Evolutionary conservation across 202 grass and related monocot species (phyloP), one percentile per base, ranked within the genome.

Genomic region (Eragrostis tef): DNA sequence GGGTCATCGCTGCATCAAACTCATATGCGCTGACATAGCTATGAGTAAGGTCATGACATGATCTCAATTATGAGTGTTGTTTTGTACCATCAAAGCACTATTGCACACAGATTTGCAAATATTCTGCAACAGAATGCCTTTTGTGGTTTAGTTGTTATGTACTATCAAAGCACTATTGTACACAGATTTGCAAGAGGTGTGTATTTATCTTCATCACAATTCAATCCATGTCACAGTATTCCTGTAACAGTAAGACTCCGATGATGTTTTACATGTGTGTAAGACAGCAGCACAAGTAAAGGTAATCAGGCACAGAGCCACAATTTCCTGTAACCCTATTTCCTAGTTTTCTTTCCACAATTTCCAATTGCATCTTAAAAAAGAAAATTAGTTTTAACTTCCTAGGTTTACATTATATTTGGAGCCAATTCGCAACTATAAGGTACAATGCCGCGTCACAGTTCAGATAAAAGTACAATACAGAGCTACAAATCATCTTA

Each of bases 401-500:
- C 43, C 21, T 64, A 44, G 71, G 11, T 39, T 22, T 41, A 20
- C 16, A 11, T 42, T 46, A 81, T 65, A 41, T 63, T 42, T 4
- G 5, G 34, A 52, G 12, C 25, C 3, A 72, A 2, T 21, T 21
- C 47, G 45, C 0, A 3, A 27, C 50, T 21, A 45, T 47, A 14
- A 48, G 11, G 3, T 44, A 70, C 36, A 46, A 25, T 64, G 1
- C 34, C 9, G 74, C 6, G 14, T 43, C 20, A 81, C 11, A 57
- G 64, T 22, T 20, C 3, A 6, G 25, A 79, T 11, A 4, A 63
- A 86, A 13, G 24, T 15, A 48, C 15, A 59, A 17, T 34, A 68
- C 0, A 42, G 25, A 67, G 29, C 20, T 52, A 13, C 46, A 85
- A 56, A 43, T 58, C 42, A 27, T 11, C 49, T 48, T 78, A 96